These are phyloP conservation scores for Moesziomyces sp. DNA, from an alignment of 1,284 basidiomycete species.

Conservation along the genomic window DNA sequence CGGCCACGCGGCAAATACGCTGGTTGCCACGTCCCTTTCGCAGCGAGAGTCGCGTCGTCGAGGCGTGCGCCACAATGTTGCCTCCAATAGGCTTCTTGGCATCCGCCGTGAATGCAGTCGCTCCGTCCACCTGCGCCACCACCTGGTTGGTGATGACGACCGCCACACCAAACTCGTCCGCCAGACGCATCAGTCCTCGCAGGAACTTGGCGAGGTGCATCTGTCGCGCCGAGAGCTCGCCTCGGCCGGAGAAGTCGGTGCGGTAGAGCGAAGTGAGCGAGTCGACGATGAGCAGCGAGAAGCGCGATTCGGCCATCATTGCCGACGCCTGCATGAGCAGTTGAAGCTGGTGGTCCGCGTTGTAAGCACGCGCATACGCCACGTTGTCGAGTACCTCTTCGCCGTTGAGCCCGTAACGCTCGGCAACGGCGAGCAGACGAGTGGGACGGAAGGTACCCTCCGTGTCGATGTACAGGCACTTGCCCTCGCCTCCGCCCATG, in stretches of 20 bases:
- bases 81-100: slow-evolving; percentile 86
- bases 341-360: slow-evolving; percentile 95
- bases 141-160: slow-evolving; percentile 99
- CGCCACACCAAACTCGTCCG: slow-evolving; percentile 97
- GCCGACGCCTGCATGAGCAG: slow-evolving; percentile 91
- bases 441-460: slow-evolving; percentile 98
- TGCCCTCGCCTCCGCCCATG: slow-evolving; percentile 99
- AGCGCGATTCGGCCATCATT: slow-evolving; percentile 76
- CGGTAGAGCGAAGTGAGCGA: slow-evolving; percentile 96
- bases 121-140: slow-evolving; percentile 89
- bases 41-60: slow-evolving; percentile 75
- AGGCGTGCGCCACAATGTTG: slow-evolving; percentile 68
- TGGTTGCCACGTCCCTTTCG: slow-evolving; percentile 93
- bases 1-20: slow-evolving; percentile 95
- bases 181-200: slow-evolving; percentile 88
- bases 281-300: slow-evolving; percentile 95
- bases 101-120: slow-evolving; percentile 71
- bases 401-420: slow-evolving; percentile 92
- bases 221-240: slow-evolving; percentile 93
- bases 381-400: slow-evolving; percentile 99
- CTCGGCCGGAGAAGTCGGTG: slow-evolving; percentile 94
- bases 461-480: slow-evolving; percentile 98
- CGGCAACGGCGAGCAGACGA: slow-evolving; percentile 91
- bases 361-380: slow-evolving; percentile 97
- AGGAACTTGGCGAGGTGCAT: slow-evolving; percentile 98